Conservation (phyloP, 352 stramenopile species). For the Pythium aphanidermatum region DNA sequence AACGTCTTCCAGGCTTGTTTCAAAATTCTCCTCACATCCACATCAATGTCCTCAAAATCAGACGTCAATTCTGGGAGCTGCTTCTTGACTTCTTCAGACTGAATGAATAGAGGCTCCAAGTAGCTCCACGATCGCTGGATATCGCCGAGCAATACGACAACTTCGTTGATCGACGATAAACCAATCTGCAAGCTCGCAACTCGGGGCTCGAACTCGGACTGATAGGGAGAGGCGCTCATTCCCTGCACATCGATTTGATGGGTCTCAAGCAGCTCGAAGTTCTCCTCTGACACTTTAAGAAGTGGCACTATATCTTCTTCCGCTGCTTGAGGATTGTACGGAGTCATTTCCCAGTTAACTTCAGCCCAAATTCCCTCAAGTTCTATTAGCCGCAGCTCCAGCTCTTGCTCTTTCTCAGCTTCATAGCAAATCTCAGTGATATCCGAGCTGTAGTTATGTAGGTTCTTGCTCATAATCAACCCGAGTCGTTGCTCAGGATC, state of each 20-base stretch:
- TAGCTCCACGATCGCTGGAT: conserved; percentile 97
- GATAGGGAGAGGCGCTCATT: conserved; percentile 94
- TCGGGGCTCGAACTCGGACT: conserved; percentile 92
- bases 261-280: conserved; percentile 96
- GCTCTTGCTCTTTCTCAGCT: conserved; percentile 95
- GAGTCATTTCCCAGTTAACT: conserved; percentile 92
- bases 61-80: conserved; percentile 92
- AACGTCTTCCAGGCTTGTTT: conserved; percentile 80
- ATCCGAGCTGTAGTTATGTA: conserved; percentile 92
- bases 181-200: conserved; percentile 86
- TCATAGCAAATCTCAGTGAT: conserved; percentile 97
- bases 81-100: conserved; percentile 95
- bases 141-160: conserved; percentile 91
- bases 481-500: conserved; percentile 89
- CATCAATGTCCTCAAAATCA: conserved; percentile 93
- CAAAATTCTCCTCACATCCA: conserved; percentile 87
- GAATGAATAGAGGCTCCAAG: conserved; percentile 94
- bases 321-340: conserved; percentile 77
- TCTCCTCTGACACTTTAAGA: conserved; percentile 92
- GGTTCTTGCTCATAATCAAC: conserved; percentile 88
- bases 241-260: conserved; percentile 96
- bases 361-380: conserved; percentile 89
- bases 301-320: conserved; percentile 87
- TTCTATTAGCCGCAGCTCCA: conserved; percentile 88
- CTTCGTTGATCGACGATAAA: conserved; percentile 88